These are phyloP conservation scores for Lyophyllum shimeji DNA, from an alignment of 768 basidiomycete species.

Conservation along the genomic window DNA sequence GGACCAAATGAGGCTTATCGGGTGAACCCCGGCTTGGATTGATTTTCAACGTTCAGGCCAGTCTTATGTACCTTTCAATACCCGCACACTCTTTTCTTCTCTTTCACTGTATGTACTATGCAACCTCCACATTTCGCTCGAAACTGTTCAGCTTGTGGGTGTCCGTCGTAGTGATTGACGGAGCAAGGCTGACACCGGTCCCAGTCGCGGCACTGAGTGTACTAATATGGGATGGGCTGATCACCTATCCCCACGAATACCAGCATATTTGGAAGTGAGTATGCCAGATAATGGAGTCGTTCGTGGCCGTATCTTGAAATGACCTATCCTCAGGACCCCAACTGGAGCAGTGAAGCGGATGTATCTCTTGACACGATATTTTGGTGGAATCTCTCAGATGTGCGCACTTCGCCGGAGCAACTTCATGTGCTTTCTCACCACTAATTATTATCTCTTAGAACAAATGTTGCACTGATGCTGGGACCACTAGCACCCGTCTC, in stretches of 20 bases:
- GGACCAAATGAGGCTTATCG: too few relatives aligned
- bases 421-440: not conserved
- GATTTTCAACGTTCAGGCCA: too few relatives aligned
- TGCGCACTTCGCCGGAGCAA: not conserved
- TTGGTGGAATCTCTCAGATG: conserved; percentile 5
- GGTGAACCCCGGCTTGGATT: too few relatives aligned
- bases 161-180: not conserved
- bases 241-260: conserved; percentile 8
- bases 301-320: not conserved
- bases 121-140: conserved; percentile 6
- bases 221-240: conserved; percentile 9
- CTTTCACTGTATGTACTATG: conserved; percentile 3
- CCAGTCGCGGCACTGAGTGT: conserved; percentile 12
- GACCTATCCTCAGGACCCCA: not conserved
- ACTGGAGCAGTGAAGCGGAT: conserved; percentile 8
- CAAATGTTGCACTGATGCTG: not conserved
- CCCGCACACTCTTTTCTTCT: not conserved
- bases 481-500: not conserved
- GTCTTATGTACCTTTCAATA: too few relatives aligned
- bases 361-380: conserved; percentile 15
- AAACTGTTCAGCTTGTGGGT: conserved; percentile 7
- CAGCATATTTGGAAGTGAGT: conserved; percentile 14
- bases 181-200: not conserved
- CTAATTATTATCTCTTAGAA: not conserved
- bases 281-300: not conserved